A percentile compares a stretch with the other conserved stretches of the same genome.
Evolutionary conservation across 805 yeast genomes (phyloP).

Genomic region (Peterozyma toletana): DNA sequence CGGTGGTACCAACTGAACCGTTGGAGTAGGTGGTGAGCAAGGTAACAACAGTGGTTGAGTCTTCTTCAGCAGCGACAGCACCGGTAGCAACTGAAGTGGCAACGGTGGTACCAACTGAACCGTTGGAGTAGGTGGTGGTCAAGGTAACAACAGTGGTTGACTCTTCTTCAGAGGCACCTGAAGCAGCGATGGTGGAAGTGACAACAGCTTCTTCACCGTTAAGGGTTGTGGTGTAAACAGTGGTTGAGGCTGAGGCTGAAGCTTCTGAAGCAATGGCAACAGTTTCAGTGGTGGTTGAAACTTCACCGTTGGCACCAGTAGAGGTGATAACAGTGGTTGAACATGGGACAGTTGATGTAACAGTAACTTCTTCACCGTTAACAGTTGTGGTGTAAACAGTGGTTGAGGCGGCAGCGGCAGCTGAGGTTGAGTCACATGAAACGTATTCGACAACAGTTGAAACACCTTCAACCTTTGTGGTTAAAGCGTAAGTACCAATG

Average conservation of each 20-base stretch:
- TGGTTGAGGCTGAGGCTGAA: not conserved
- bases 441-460: conserved; percentile 7
- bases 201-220: conserved; percentile 2
- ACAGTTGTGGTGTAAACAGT: conserved; percentile 1
- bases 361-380: conserved; percentile 2
- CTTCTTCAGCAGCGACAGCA: not conserved
- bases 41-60: not conserved
- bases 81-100: not conserved
- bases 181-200: conserved; percentile 4
- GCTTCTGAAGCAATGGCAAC: conserved; percentile 5
- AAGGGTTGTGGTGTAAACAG: conserved; percentile 1
- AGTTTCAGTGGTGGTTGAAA: conserved; percentile 6
- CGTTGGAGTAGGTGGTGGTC: too few relatives aligned
- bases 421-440: conserved; percentile 10
- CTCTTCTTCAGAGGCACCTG: too few relatives aligned
- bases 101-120: too few relatives aligned
- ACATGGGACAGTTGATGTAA: conserved; percentile 5
- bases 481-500: conserved; percentile 6
- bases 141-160: too few relatives aligned
- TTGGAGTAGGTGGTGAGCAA: not conserved
- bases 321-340: conserved; percentile 6
- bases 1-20: too few relatives aligned
- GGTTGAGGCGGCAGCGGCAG: conserved; percentile 6
- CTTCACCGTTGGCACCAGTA: conserved; percentile 9
- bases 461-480: conserved; percentile 6